phyloP scores from a whole-genome alignment of 345 rosid genomes.

The Eutrema japonicum region DNA sequence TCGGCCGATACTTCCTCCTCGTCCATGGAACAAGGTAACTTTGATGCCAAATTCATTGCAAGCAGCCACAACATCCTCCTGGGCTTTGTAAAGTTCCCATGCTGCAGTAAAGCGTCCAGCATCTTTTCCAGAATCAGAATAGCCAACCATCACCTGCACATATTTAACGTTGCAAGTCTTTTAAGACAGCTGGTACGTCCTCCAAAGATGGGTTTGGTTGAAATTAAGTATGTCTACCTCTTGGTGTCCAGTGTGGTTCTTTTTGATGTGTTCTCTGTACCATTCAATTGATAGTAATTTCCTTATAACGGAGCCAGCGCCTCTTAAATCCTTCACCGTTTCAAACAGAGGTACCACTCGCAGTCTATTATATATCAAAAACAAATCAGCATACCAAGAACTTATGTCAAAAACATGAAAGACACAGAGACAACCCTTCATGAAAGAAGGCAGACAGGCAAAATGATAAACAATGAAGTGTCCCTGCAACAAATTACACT shows the following conservation, averaged over 20 bases:
- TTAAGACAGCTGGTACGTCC: background rate
- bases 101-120: constrained; percentile 99
- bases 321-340: constrained; percentile 88
- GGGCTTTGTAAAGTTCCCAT: constrained; percentile 99
- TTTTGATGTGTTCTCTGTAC: constrained; percentile 80
- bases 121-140: constrained; percentile 98
- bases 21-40: constrained; percentile 95
- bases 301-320: constrained; percentile 85
- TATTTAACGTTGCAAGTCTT: background rate
- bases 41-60: constrained; percentile 88
- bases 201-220: constrained; percentile 8
- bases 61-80: constrained; percentile 95
- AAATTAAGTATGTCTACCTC: constrained; percentile 52
- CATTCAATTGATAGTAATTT: constrained; percentile 88
- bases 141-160: constrained; percentile 94
- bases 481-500: constrained; percentile 38
- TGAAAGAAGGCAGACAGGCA: background rate
- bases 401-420: background rate
- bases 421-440: background rate
- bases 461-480: constrained; percentile 15
- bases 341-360: constrained; percentile 97
- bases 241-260: constrained; percentile 89
- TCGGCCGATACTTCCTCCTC: constrained; percentile 98
- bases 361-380: constrained; percentile 49
- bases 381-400: constrained; percentile 25